A percentile compares a stretch with the other conserved stretches of the same genome.
Conservation (phyloP, 345 rosid genomes). For the Acer negundo region DNA sequence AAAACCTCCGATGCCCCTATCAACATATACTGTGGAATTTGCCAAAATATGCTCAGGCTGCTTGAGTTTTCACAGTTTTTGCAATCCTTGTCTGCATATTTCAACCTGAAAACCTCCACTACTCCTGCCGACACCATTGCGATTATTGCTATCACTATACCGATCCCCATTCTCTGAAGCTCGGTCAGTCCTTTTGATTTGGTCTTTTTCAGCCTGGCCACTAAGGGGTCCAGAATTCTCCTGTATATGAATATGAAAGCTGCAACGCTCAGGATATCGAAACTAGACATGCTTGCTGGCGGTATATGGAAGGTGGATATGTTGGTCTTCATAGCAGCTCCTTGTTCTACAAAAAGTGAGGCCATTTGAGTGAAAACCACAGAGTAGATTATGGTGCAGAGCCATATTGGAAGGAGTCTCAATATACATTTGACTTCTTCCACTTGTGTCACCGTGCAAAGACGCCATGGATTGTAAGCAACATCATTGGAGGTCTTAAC, state of each 20-base stretch:
- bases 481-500: conserved; percentile 40
- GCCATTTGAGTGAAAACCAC: conserved; percentile 99
- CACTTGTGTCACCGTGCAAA: conserved; percentile 85
- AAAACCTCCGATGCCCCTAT: conserved; percentile 98
- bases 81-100: conserved; percentile 48
- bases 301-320: conserved; percentile 65
- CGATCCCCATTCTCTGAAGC: conserved; percentile 93
- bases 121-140: conserved; percentile 85
- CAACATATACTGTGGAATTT: conserved; percentile 84
- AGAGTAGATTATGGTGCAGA: conserved; percentile 91
- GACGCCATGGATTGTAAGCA: conserved; percentile 57
- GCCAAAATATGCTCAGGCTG: conserved; percentile 91
- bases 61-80: conserved; percentile 49
- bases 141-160: conserved; percentile 68
- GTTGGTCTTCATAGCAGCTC: conserved; percentile 77
- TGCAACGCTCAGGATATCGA: conserved; percentile 90
- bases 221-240: conserved; percentile 63
- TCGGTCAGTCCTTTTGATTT: conserved; percentile 68
- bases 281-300: conserved; percentile 95
- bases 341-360: conserved; percentile 96
- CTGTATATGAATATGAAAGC: conserved; percentile 74
- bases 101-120: conserved; percentile 69
- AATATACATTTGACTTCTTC: conserved; percentile 96
- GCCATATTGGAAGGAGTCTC: conserved; percentile 91
- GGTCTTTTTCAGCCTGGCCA: conserved; percentile 43